Evolutionary conservation across 78 protist genomes (phyloP), one percentile per base, ranked within the genome.

Genomic region (Dictyostelium purpureum): DNA sequence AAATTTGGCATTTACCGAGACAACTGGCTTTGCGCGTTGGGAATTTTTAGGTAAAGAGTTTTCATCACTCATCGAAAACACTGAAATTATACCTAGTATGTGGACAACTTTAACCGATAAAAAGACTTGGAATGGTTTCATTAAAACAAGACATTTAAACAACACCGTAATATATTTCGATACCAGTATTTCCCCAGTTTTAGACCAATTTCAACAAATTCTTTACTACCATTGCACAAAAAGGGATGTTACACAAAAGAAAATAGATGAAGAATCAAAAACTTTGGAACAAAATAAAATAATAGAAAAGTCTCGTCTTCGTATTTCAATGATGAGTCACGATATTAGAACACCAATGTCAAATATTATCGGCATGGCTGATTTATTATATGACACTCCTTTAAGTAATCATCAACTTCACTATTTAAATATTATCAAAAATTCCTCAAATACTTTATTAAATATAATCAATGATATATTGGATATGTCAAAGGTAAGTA

Each of bases 301-400:
- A 2, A 57, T 85, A n/a, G 81, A 83, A 40, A 83, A 47, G 19
- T 83, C 90, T 2, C 38, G 82, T 42, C 40, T 85, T 10, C 35
- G 82, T 18, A 1, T 85, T 28, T 56, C 75, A 57, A 85, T 85
- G 92, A 73, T 85, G 82, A 40, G 65, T 7, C 92, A 85, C n/a
- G 92, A 85, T 77, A 85, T 85, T 61, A 73, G 82, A 31, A 85
- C 92, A 4, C 92, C 92, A 59, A 73, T 85, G 92, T 42, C 61
- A 40, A 79, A 79, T 14, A 85, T 85, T 52, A 73, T 85, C 10
- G 92, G 92, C 5, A 73, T 73, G 80, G 69, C 80, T 21, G 82
- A 85, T 35, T 24, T 85, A 19, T 21, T 85, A 24, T 16, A 33
- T 2, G 92, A 73, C 14, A 85, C 92, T 42, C 43, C 43, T 19